Percentiles rank a stretch among this genome's conserved stretches.
phyloP scores from a whole-genome alignment of 495 filamentous ascomycete species.

The Amorphotheca resinae region DNA sequence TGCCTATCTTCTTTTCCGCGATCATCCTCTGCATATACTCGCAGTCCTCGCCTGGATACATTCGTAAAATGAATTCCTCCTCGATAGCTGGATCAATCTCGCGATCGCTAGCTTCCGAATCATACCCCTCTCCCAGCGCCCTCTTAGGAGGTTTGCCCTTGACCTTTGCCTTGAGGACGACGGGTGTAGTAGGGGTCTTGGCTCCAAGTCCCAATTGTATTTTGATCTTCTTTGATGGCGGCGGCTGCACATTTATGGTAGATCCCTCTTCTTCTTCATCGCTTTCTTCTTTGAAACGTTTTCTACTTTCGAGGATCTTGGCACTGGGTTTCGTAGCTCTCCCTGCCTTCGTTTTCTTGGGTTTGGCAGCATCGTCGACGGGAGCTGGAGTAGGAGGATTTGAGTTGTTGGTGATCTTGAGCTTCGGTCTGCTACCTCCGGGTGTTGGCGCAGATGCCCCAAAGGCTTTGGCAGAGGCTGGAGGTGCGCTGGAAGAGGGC shows the following conservation, averaged over 20 bases:
- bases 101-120: constrained; percentile 88
- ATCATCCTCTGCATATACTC: constrained; percentile 66
- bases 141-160: constrained; percentile 51
- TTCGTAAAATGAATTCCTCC: constrained; percentile 77
- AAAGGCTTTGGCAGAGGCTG: neutral
- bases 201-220: constrained; percentile 26
- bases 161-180: constrained; percentile 37
- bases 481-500: constrained; percentile 1
- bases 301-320: constrained; percentile 28
- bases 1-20: constrained; percentile 58
- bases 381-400: constrained; percentile 33
- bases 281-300: constrained; percentile 29
- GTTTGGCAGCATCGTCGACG: constrained; percentile 12
- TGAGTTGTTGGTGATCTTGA: constrained; percentile 33
- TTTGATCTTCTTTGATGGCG: constrained; percentile 24
- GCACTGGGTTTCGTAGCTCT: constrained; percentile 34
- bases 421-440: constrained; percentile 29
- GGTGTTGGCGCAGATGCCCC: constrained; percentile 21
- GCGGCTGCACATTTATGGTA: constrained; percentile 19
- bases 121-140: constrained; percentile 75
- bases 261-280: constrained; percentile 30
- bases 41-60: constrained; percentile 72
- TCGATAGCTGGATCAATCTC: constrained; percentile 81
- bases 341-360: constrained; percentile 35
- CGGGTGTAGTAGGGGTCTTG: constrained; percentile 26